Conservation (phyloP, 2,329 filamentous ascomycete species). For the Nakataea oryzae region DNA sequence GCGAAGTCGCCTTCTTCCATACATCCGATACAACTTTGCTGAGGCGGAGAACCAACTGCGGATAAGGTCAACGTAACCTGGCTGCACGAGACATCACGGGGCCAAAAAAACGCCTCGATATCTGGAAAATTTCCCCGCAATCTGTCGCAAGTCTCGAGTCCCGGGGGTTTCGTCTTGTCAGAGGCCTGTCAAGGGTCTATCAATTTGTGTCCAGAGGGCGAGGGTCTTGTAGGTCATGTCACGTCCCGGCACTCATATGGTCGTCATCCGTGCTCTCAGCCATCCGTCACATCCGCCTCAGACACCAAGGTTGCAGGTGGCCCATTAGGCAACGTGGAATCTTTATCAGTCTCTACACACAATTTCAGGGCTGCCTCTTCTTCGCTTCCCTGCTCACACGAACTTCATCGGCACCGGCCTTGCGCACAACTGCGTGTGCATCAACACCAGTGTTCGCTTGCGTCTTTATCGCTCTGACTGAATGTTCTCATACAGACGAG, state of each 20-base stretch:
- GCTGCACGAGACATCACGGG: not conserved
- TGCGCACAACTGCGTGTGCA: no score
- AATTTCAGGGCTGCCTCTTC: not conserved
- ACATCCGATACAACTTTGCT: not conserved
- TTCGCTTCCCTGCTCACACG: not conserved
- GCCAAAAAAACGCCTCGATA: not conserved
- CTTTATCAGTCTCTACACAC: no score
- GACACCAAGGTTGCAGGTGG: not conserved
- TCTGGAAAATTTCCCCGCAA: not conserved
- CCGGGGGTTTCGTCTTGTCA: no score
- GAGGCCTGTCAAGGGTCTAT: no score
- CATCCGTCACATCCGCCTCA: not conserved
- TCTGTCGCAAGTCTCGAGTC: no score
- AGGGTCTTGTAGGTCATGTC: not conserved
- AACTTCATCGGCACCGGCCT: not conserved
- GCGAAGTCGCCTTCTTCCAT: not conserved
- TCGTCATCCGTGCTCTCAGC: not conserved
- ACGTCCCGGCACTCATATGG: not conserved
- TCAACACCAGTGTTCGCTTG: no score
- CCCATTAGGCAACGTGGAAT: no score
- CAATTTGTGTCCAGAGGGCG: not conserved
- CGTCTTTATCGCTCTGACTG: not conserved
- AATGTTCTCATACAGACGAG: not conserved
- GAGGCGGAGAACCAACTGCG: not conserved
- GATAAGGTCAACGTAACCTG: not conserved